Evolutionary conservation across 352 stramenopile genomes (phyloP), one percentile per base, ranked within the genome.

Genomic region (Globisporangium emineosum): DNA sequence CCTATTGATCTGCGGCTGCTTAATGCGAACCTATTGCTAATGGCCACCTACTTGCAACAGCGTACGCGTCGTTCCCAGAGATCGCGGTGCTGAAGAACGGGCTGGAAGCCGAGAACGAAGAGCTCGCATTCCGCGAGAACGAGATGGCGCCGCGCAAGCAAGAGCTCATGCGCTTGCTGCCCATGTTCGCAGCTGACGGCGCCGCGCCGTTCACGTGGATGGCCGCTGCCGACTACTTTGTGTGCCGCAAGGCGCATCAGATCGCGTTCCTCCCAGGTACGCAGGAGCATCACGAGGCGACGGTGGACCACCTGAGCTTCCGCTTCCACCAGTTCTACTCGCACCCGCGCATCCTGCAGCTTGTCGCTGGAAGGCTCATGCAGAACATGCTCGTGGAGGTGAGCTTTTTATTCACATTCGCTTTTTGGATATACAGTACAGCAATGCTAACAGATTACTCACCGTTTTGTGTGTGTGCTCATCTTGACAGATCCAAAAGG

Each of bases 311-410:
- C 63, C 72, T 93, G 30, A 75, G 76, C 23, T 91, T 86, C 55
- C 82, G 86, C 56, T 95, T 93, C 56, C 78, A 91, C 50, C 76
- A 91, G 68, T 95, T 91, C 63, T 95, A 93, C 65, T 83, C 84
- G 30, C 61, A 95, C 67, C 68, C 60, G 21, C 75, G 68, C 54
- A 91, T 95, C 57, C 61, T 90, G 15, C 78, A 78, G 40, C 73
- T 90, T 43, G 83, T 93, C 35, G 81, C 76, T 17, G 79, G 81
- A 7, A 70, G 73, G 5, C 67, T 94, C 33, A 79, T 90, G 67
- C 69, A 86, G 42, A 78, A 88, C 29, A 73, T 88, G 17, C 71
- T 90, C 5, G 61, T 66, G 32, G 78, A 91, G 70, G 72, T 83
- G 51, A n/a, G 60, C 45, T 6, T 10, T 4, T 19, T 17, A 3